Conservation (phyloP, 1,284 basidiomycete genomes). For the Cryptococcus sp. region DNA sequence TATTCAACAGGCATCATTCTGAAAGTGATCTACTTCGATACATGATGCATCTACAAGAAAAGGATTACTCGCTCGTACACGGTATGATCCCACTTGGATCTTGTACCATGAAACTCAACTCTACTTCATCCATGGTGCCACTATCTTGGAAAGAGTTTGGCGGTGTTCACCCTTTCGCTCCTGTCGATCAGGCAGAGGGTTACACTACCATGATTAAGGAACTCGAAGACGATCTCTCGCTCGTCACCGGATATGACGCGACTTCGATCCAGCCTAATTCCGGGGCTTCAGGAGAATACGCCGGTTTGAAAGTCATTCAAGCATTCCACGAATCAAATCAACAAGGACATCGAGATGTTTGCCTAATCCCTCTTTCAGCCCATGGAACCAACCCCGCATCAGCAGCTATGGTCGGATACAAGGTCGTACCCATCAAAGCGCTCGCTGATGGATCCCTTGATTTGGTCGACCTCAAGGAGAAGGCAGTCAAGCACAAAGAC, state of each 20-base stretch:
- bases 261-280: slow-evolving; percentile 97
- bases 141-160: slow-evolving; percentile 91
- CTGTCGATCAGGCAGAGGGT: slow-evolving; percentile 82
- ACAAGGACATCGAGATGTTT: slow-evolving; percentile 81
- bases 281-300: slow-evolving; percentile 92
- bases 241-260: slow-evolving; percentile 90
- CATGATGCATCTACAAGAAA: slow-evolving; percentile 86
- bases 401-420: slow-evolving; percentile 94
- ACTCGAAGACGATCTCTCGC: slow-evolving; percentile 84
- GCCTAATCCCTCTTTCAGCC: slow-evolving; percentile 90
- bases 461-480: slow-evolving; percentile 73
- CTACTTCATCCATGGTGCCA: slow-evolving; percentile 93
- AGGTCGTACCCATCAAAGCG: slow-evolving; percentile 90
- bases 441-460: slow-evolving; percentile 83
- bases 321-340: slow-evolving; percentile 89
- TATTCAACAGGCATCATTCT: slow-evolving; percentile 93
- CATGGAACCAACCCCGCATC: slow-evolving; percentile 96
- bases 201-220: slow-evolving; percentile 85
- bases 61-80: slow-evolving; percentile 91
- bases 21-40: slow-evolving; percentile 98
- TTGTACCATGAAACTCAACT: slow-evolving; percentile 96
- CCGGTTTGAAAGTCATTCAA: slow-evolving; percentile 86
- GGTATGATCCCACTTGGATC: slow-evolving; percentile 97
- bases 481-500: slow-evolving; percentile 87
- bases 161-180: slow-evolving; percentile 87